Conservation (phyloP, 306 rosid genomes). For the Lathyrus sativus region DNA sequence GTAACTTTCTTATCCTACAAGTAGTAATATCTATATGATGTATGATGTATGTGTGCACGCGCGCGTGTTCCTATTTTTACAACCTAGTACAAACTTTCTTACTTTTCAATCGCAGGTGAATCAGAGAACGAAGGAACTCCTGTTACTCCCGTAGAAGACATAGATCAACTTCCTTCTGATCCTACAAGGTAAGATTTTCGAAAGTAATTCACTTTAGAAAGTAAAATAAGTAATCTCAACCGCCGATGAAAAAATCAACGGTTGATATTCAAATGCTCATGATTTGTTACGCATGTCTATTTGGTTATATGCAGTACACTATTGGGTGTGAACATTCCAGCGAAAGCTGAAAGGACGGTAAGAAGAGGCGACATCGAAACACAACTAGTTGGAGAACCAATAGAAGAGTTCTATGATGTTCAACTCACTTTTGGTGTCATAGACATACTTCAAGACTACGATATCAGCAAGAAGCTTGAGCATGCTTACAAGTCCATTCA, state of each 20-base stretch:
- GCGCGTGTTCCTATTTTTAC: not conserved
- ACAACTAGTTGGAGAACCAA: slow-evolving; percentile 78
- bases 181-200: slow-evolving; percentile 64
- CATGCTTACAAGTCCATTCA: slow-evolving; percentile 96
- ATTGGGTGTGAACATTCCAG: slow-evolving; percentile 81
- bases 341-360: slow-evolving; percentile 67
- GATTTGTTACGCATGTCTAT: not conserved
- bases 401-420: slow-evolving; percentile 78
- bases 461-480: slow-evolving; percentile 97
- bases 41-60: not conserved
- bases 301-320: slow-evolving; percentile 51
- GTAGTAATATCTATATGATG: no score
- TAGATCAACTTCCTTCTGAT: slow-evolving; percentile 63
- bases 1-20: slow-evolving; percentile 42
- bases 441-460: slow-evolving; percentile 97
- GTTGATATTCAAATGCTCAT: not conserved
- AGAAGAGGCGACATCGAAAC: slow-evolving; percentile 61
- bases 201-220: not conserved
- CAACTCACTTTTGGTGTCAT: slow-evolving; percentile 76
- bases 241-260: not conserved
- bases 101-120: slow-evolving; percentile 46
- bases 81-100: not conserved
- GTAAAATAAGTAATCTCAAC: not conserved
- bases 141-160: slow-evolving; percentile 50
- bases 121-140: slow-evolving; percentile 55